These are phyloP conservation scores for Adansonia rubrostipa DNA, from an alignment of 441 rosid genomes.

Conservation along the genomic window DNA sequence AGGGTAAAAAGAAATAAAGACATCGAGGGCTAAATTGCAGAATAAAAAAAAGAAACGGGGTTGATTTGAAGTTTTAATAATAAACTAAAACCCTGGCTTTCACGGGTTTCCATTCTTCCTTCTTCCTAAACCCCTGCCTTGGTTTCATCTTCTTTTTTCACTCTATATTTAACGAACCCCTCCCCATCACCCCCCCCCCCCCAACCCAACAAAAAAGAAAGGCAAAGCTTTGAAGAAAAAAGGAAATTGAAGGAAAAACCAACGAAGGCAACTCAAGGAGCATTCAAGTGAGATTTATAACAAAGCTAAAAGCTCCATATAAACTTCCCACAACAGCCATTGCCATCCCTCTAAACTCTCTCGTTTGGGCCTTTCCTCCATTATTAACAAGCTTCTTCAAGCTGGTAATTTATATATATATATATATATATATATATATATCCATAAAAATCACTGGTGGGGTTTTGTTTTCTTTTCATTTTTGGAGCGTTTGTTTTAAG, in stretches of 20 bases:
- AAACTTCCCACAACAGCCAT: slow-evolving; percentile 60
- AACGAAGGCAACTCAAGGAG: slow-evolving; percentile 54
- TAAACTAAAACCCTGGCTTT: slow-evolving; percentile 33
- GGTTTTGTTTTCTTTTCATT: background rate
- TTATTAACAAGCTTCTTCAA: slow-evolving; percentile 74
- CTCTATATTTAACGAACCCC: background rate
- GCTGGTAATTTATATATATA: slow-evolving; percentile 43
- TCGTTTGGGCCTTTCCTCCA: slow-evolving; percentile 82
- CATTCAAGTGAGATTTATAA: slow-evolving; percentile 76
- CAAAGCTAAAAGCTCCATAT: slow-evolving; percentile 68
- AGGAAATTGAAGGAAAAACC: slow-evolving; percentile 49
- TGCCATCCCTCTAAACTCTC: slow-evolving; percentile 90
- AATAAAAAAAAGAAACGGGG: background rate
- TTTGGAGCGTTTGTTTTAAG: background rate
- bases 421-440: background rate
- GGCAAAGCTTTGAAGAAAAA: slow-evolving; percentile 12
- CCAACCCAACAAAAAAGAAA: background rate
- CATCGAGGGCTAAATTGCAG: background rate
- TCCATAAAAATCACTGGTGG: background rate
- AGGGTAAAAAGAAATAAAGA: no score
- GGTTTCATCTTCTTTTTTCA: background rate
- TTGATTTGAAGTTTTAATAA: background rate
- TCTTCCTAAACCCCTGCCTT: slow-evolving; percentile 24
- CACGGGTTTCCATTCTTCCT: background rate
- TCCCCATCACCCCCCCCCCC: no score